These are phyloP conservation scores for Magnusiomyces magnusii DNA, from an alignment of 1,139 yeast genomes.

Conservation along the genomic window DNA sequence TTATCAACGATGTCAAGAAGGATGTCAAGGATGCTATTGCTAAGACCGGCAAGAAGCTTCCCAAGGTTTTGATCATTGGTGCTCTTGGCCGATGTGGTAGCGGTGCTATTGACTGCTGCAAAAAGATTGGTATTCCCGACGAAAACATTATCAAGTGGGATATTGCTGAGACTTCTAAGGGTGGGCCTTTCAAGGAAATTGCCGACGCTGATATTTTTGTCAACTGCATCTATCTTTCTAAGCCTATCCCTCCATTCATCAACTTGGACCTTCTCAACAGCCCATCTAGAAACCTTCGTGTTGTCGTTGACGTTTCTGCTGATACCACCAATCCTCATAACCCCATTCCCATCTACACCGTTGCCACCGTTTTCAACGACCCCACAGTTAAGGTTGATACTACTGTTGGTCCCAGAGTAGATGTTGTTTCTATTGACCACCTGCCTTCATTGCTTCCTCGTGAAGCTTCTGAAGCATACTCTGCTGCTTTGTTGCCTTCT, in stretches of 20 bases:
- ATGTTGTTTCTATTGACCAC: conserved; percentile 96
- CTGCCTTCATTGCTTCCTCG: conserved; percentile 92
- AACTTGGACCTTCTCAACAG: conserved; percentile 59
- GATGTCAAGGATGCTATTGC: conserved; percentile 53
- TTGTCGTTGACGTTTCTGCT: conserved; percentile 95
- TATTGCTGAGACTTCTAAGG: conserved; percentile 90
- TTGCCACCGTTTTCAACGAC: conserved; percentile 82
- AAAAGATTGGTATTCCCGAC: conserved; percentile 82
- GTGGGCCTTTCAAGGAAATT: conserved; percentile 95
- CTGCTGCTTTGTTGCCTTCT: conserved; percentile 80
- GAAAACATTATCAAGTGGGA: conserved; percentile 87
- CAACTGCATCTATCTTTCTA: conserved; percentile 90
- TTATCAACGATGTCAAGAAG: conserved; percentile 61
- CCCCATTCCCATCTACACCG: conserved; percentile 87
- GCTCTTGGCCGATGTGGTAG: conserved; percentile 98
- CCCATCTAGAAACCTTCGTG: conserved; percentile 64
- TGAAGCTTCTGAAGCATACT: conserved; percentile 90
- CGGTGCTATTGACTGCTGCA: conserved; percentile 86
- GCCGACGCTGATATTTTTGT: conserved; percentile 79
- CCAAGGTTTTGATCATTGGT: conserved; percentile 84
- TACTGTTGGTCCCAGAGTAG: conserved; percentile 61
- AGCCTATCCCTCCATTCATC: conserved; percentile 90
- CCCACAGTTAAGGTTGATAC: conserved; percentile 85
- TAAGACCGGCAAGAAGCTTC: conserved; percentile 56
- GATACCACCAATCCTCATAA: conserved; percentile 98